These are phyloP conservation scores for Ophiostoma sp. DNA, from an alignment of 2,329 filamentous ascomycete genomes.

Conservation along the genomic window DNA sequence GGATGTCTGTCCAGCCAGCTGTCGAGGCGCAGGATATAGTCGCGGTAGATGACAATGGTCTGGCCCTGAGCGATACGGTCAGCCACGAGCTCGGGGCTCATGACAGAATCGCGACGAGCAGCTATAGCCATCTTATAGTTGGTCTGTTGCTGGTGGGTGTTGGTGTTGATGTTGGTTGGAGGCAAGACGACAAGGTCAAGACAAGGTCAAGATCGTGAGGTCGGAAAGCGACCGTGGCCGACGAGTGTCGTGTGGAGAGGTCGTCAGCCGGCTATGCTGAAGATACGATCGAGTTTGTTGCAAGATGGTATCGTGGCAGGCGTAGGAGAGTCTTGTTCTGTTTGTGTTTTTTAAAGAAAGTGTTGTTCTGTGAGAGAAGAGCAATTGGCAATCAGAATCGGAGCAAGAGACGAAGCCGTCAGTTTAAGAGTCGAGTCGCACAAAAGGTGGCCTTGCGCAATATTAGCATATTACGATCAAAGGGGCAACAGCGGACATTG, in stretches of 20 bases:
- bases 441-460: slow-evolving; percentile 8
- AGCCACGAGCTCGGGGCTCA: slow-evolving; percentile 45
- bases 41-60: slow-evolving; percentile 53
- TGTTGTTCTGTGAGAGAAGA: neutral
- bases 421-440: slow-evolving; percentile 5
- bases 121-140: neutral
- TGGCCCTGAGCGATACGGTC: slow-evolving; percentile 50
- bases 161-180: neutral
- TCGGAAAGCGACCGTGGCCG: neutral
- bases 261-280: neutral
- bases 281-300: neutral
- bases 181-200: neutral
- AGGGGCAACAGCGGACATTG: slow-evolving; percentile 10
- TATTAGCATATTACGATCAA: slow-evolving; percentile 8
- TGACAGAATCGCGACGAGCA: slow-evolving; percentile 40
- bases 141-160: too few relatives aligned
- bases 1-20: slow-evolving; percentile 56
- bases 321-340: neutral
- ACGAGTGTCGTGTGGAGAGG: neutral
- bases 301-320: neutral
- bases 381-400: neutral
- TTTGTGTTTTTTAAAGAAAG: neutral
- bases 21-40: slow-evolving; percentile 50
- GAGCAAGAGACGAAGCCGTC: slow-evolving; percentile 6
- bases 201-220: neutral